Conservation (phyloP, 176 grass and related monocot genomes). For the Zizania latifolia region DNA sequence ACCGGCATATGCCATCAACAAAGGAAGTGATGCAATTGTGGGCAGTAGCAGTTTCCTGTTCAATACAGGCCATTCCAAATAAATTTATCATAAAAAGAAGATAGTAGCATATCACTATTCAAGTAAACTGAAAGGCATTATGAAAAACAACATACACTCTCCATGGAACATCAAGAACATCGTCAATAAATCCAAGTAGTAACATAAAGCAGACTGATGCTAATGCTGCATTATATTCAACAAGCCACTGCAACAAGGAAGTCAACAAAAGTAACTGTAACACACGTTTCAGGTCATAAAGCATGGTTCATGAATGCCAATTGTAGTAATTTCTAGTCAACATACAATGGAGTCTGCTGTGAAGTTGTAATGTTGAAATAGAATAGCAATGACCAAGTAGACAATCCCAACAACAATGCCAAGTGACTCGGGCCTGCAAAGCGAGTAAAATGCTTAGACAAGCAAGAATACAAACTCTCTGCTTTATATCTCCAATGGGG, state of each 20-base stretch:
- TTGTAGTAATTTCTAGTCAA: neutral
- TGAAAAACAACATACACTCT: slow-evolving; percentile 78
- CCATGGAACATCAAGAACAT: slow-evolving; percentile 99
- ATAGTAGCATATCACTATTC: neutral
- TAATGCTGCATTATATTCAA: slow-evolving; percentile 95
- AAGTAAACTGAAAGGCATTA: slow-evolving; percentile 9
- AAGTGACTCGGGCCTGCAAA: slow-evolving; percentile 83
- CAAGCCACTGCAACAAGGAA: slow-evolving; percentile 81
- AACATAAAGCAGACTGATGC: slow-evolving; percentile 99
- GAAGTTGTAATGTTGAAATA: slow-evolving; percentile 92
- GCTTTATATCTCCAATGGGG: neutral
- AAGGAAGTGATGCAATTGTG: slow-evolving; percentile 79
- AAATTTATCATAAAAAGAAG: slow-evolving; percentile 11
- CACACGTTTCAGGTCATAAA: slow-evolving; percentile 11
- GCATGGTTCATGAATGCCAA: slow-evolving; percentile 9
- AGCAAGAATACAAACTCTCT: neutral
- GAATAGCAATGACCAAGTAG: slow-evolving; percentile 86
- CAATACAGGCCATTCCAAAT: slow-evolving; percentile 19
- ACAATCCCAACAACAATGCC: slow-evolving; percentile 93
- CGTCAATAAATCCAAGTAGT: slow-evolving; percentile 98
- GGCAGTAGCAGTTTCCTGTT: slow-evolving; percentile 85
- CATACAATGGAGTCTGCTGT: slow-evolving; percentile 79
- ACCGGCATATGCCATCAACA: slow-evolving; percentile 99
- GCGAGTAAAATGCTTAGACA: slow-evolving; percentile 12
- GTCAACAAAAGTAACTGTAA: neutral